Conservation (phyloP, 768 basidiomycete species). For the Calocybe cyanea region DNA sequence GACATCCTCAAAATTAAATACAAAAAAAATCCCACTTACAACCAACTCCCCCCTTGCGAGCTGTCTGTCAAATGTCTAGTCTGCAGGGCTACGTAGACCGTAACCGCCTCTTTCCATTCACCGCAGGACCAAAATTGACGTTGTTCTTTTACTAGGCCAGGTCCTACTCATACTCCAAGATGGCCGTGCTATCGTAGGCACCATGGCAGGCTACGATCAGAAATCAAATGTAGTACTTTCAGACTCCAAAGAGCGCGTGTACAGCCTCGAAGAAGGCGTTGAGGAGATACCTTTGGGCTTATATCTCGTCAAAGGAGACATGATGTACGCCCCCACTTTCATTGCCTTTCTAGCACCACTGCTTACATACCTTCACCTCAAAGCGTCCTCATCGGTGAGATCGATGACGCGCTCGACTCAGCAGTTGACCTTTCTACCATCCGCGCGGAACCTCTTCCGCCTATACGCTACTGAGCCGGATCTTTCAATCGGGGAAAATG, state of each 20-base stretch:
- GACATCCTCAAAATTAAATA: too few species aligned
- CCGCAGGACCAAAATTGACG: not conserved
- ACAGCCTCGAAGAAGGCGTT: constrained; percentile 85
- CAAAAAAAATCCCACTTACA: not conserved
- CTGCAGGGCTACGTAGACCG: constrained; percentile 92
- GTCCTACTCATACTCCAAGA: constrained; percentile 95
- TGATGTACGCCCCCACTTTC: constrained; percentile 69
- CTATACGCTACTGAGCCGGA: constrained; percentile 63
- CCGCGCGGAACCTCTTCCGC: constrained; percentile 82
- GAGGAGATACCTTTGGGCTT: constrained; percentile 93
- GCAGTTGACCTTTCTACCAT: constrained; percentile 72
- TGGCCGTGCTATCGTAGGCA: constrained; percentile 90
- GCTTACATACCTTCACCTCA: not conserved
- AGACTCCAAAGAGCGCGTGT: constrained; percentile 91
- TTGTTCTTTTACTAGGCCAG: constrained; percentile 50
- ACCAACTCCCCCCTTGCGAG: not conserved
- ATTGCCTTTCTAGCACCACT: not conserved
- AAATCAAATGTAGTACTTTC: constrained; percentile 95
- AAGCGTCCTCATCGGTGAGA: constrained; percentile 75
- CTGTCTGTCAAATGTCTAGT: constrained; percentile 59
- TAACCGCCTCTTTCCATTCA: constrained; percentile 28
- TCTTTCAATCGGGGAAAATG: too few species aligned
- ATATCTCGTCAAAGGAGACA: constrained; percentile 97
- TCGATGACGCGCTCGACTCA: constrained; percentile 79
- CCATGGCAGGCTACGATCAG: constrained; percentile 89